Conservation (phyloP, 805 yeast genomes). For the Kluyveromyces siamensis region DNA sequence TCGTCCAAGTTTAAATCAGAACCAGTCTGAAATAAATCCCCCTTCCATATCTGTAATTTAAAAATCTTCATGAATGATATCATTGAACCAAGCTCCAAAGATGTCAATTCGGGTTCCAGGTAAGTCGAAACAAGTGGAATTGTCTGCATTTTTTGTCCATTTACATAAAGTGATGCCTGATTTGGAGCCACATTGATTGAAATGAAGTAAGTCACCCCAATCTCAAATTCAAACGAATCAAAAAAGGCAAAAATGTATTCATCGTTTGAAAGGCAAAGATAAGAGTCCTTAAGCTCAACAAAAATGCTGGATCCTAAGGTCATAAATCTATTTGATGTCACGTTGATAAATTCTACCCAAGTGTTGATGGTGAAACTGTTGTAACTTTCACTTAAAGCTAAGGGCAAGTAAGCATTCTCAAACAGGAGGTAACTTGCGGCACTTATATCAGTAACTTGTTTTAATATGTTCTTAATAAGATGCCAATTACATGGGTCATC, state of each 20-base stretch:
- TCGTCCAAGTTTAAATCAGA: neutral
- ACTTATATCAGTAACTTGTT: slow-evolving; percentile 11
- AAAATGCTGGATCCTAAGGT: slow-evolving; percentile 18
- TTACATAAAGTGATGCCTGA: slow-evolving; percentile 14
- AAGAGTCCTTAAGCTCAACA: slow-evolving; percentile 23
- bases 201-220: slow-evolving; percentile 13
- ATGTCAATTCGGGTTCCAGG: slow-evolving; percentile 5
- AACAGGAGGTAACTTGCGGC: slow-evolving; percentile 23
- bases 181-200: slow-evolving; percentile 8
- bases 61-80: slow-evolving; percentile 24
- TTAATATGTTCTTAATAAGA: slow-evolving; percentile 5
- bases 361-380: slow-evolving; percentile 19
- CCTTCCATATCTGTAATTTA: slow-evolving; percentile 5
- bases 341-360: slow-evolving; percentile 23
- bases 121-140: slow-evolving; percentile 13
- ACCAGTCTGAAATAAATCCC: neutral
- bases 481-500: neutral
- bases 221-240: slow-evolving; percentile 20
- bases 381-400: neutral
- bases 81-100: slow-evolving; percentile 27
- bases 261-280: slow-evolving; percentile 22
- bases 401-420: slow-evolving; percentile 19
- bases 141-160: slow-evolving; percentile 15
- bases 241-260: slow-evolving; percentile 22
- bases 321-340: slow-evolving; percentile 22